These are phyloP conservation scores for Calonectria crousiana DNA, from an alignment of 2,329 filamentous ascomycete species.

Conservation along the genomic window DNA sequence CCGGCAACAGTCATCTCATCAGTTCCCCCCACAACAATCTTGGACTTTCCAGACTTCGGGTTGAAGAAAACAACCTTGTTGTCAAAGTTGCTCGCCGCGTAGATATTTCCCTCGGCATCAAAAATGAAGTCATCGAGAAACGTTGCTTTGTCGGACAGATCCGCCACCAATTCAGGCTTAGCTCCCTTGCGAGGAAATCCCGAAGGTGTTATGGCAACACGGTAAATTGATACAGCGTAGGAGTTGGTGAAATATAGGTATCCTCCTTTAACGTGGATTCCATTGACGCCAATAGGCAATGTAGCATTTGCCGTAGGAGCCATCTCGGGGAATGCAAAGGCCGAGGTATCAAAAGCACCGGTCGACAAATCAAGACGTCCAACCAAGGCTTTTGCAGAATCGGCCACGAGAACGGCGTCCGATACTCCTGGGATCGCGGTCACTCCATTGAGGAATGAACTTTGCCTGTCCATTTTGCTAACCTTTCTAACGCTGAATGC, in stretches of 20 bases:
- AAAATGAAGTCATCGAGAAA: slow-evolving; percentile 42
- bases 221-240: slow-evolving; percentile 27
- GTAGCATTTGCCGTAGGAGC: not conserved
- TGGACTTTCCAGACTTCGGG: slow-evolving; percentile 21
- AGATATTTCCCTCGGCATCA: slow-evolving; percentile 35
- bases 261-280: slow-evolving; percentile 26
- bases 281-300: slow-evolving; percentile 35
- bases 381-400: slow-evolving; percentile 23
- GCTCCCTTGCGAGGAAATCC: slow-evolving; percentile 30
- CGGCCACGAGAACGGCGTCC: slow-evolving; percentile 26
- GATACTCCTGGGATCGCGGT: slow-evolving; percentile 23
- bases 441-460: slow-evolving; percentile 24
- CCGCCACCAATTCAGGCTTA: slow-evolving; percentile 32
- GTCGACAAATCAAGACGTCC: slow-evolving; percentile 25
- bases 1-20: slow-evolving; percentile 36
- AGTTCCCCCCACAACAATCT: slow-evolving; percentile 29
- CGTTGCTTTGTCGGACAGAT: slow-evolving; percentile 22
- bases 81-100: slow-evolving; percentile 35
- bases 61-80: slow-evolving; percentile 37
- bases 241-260: slow-evolving; percentile 37
- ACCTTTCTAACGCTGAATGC: slow-evolving; percentile 24
- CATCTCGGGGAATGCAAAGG: slow-evolving; percentile 30
- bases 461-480: slow-evolving; percentile 25
- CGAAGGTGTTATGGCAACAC: slow-evolving; percentile 27
- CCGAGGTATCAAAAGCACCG: slow-evolving; percentile 20